These are phyloP conservation scores for Acacia confusa DNA, from an alignment of 306 rosid species.

Conservation along the genomic window DNA sequence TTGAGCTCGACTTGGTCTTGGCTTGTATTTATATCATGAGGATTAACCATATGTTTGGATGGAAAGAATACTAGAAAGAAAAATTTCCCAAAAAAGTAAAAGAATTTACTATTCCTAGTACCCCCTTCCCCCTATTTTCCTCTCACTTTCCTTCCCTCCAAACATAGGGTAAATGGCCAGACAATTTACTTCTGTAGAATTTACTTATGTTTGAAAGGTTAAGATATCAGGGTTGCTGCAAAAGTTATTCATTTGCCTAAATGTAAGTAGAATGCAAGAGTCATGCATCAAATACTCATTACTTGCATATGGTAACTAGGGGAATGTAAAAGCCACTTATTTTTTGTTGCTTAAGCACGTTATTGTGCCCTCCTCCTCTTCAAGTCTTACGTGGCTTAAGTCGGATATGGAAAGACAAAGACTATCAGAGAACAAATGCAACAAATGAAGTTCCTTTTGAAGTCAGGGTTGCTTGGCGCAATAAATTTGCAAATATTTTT, in stretches of 20 bases:
- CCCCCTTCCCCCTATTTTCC: no score
- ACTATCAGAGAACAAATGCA: not conserved
- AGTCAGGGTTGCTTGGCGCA: not conserved
- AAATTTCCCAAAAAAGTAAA: no score
- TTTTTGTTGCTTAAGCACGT: no score
- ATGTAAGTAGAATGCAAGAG: conserved; percentile 15
- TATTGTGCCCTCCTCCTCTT: not conserved
- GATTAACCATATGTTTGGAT: conserved; percentile 22
- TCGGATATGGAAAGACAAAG: not conserved
- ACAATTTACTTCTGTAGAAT: conserved; percentile 12
- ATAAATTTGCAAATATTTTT: no score
- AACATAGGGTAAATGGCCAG: conserved; percentile 9
- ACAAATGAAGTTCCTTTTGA: not conserved
- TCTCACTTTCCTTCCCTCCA: no score
- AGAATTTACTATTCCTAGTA: no score
- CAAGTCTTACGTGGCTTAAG: not conserved
- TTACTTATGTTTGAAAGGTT: conserved; percentile 21
- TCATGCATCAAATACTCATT: conserved; percentile 1
- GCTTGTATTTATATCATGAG: conserved; percentile 86
- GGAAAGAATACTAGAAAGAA: no score
- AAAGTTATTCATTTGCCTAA: conserved; percentile 27
- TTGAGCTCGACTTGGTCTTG: conserved; percentile 97
- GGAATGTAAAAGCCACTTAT: no score
- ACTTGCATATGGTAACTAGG: no score
- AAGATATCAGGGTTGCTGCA: conserved; percentile 9